Evolutionary conservation across 768 basidiomycete species (phyloP).

Genomic region (Tricholoma sp.): DNA sequence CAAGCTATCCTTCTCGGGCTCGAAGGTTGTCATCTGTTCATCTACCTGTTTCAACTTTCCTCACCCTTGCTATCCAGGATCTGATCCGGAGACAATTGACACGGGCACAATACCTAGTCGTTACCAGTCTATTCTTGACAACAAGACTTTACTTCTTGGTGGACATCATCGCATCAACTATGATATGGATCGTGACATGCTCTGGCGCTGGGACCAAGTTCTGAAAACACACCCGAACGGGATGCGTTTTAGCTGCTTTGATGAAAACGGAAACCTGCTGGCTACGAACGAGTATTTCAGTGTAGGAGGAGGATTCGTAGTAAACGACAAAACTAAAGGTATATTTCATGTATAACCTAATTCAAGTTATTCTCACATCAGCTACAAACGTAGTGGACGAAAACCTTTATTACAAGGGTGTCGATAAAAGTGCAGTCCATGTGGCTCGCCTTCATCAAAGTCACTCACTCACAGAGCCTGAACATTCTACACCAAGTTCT

Average conservation of each 20-base stretch:
- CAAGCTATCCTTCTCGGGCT: conserved; percentile 82
- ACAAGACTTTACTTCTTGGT: conserved; percentile 63
- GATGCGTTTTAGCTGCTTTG: conserved; percentile 88
- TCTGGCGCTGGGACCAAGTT: conserved; percentile 89
- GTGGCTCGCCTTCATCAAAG: conserved; percentile 72
- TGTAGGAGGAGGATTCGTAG: conserved; percentile 92
- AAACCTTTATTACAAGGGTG: conserved; percentile 91
- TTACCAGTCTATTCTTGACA: conserved; percentile 61
- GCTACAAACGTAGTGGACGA: conserved; percentile 60
- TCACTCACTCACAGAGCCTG: conserved; percentile 39
- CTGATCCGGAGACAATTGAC: conserved; percentile 92
- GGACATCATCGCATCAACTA: conserved; percentile 77
- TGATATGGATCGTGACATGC: conserved; percentile 88
- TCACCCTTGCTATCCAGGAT: conserved; percentile 34
- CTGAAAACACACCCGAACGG: conserved; percentile 89
- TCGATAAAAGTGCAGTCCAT: conserved; percentile 78
- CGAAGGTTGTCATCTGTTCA: conserved; percentile 45
- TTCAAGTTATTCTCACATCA: not conserved
- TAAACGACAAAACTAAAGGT: conserved; percentile 93
- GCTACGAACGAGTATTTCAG: conserved; percentile 96
- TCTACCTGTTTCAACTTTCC: not conserved
- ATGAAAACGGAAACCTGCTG: conserved; percentile 73
- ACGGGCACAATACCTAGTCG: conserved; percentile 77
- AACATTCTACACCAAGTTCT: not conserved
- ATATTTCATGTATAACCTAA: conserved; percentile 1